Conservation (phyloP, 2,329 filamentous ascomycete species). For the Penicillium thymicola region DNA sequence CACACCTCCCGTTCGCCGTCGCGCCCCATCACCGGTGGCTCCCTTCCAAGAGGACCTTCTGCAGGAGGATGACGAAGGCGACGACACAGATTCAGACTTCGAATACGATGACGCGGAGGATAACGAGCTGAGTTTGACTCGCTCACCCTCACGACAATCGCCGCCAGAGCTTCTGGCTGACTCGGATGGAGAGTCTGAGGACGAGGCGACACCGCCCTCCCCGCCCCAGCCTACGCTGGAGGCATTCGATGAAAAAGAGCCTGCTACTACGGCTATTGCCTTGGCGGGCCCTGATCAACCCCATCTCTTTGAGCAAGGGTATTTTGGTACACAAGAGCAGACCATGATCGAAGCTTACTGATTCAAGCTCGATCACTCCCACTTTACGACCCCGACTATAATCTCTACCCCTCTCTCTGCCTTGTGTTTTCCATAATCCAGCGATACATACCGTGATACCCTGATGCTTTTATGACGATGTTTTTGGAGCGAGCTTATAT, state of each 20-base stretch:
- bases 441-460: conserved; percentile 23
- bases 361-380: background rate
- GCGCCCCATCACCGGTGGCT: conserved; percentile 32
- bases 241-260: conserved; percentile 59
- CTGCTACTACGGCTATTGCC: conserved; percentile 42
- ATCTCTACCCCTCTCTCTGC: conserved; percentile 1
- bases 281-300: conserved; percentile 36
- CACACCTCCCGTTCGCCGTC: conserved; percentile 24
- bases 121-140: conserved; percentile 63
- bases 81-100: conserved; percentile 56
- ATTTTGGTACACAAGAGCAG: conserved; percentile 46
- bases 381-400: conserved; percentile 5
- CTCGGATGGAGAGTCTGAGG: conserved; percentile 63
- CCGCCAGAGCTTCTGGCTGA: conserved; percentile 70
- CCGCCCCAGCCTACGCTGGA: conserved; percentile 57
- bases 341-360: conserved; percentile 51
- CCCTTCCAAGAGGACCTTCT: conserved; percentile 31
- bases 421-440: conserved; percentile 22
- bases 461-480: conserved; percentile 18
- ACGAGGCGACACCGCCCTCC: conserved; percentile 70
- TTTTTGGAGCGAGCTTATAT: conserved; percentile 5
- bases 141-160: conserved; percentile 64
- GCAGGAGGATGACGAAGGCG: conserved; percentile 32
- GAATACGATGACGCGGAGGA: conserved; percentile 59
- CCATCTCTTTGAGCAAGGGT: conserved; percentile 48